These are phyloP conservation scores for Chytridium lagenaria DNA, from an alignment of 371 early-diverging fungal species.

Conservation along the genomic window DNA sequence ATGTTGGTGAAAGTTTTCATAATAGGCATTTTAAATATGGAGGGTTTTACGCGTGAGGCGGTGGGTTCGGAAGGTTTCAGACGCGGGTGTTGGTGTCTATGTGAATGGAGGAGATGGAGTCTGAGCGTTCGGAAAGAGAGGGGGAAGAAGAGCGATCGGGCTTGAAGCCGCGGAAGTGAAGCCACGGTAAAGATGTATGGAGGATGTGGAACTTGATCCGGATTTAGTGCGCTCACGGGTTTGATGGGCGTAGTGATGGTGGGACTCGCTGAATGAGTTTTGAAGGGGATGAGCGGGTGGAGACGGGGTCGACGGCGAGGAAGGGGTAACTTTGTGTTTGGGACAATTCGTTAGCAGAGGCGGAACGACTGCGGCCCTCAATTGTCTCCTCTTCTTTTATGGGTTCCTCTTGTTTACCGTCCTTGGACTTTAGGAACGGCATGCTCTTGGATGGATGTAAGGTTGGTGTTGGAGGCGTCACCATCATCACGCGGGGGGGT, in stretches of 20 bases:
- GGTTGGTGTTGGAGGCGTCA: neutral
- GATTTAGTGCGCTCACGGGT: neutral
- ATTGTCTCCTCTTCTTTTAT: neutral
- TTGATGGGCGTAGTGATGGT: neutral
- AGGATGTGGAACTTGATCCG: neutral
- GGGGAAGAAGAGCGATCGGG: slow-evolving; percentile 2
- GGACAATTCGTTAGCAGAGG: neutral
- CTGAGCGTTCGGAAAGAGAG: neutral
- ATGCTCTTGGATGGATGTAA: neutral
- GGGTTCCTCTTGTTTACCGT: no score
- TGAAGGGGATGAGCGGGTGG: no score
- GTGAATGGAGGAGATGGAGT: neutral
- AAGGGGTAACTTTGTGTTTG: neutral
- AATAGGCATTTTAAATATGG: slow-evolving; percentile 3
- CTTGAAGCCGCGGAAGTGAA: neutral
- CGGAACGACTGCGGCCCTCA: slow-evolving; percentile 5
- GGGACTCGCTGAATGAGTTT: no score
- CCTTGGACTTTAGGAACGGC: neutral
- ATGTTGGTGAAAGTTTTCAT: neutral
- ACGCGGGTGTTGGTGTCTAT: no score
- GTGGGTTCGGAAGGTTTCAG: neutral
- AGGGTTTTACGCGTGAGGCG: neutral
- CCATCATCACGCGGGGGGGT: neutral
- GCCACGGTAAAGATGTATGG: no score
- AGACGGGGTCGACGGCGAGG: neutral